Evolutionary conservation across 352 stramenopile genomes (phyloP), one percentile per base, ranked within the genome.

Genomic region (Phytophthora chlamydospora): DNA sequence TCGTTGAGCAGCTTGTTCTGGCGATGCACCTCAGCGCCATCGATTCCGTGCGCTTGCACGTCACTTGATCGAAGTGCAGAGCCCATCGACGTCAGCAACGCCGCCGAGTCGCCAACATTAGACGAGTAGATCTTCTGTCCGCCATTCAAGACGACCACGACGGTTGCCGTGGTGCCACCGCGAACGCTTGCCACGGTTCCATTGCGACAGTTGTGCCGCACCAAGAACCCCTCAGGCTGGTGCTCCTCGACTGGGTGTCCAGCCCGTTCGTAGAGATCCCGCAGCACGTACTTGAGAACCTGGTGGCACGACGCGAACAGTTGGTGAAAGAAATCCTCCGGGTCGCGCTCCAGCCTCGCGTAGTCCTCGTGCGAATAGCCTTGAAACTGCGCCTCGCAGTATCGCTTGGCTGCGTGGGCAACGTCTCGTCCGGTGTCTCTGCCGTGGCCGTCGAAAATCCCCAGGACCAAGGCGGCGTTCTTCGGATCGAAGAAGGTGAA

Each of bases 361-460:
- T 89, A 89, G 40, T 88, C 76, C 6, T 72, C 54, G 0, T 62
- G 17, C 13, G 65, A 79, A 39, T 76, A 83, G 8, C 73, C 53
- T 12, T 75, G 51, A 47, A 96, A 88, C 41, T 90, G 73, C 21
- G 73, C 62, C 51, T 88, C 69, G 34, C 95, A 88, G 63, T 79
- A 93, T 43, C 68, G 50, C 39, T 74, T 77, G 48, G 87, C 84
- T 9, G 83, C 73, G 39, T 77, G 48, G 10, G 88, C 84, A 2
- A 89, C 89, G 27, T 91, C 72, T 3, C 79, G 72, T 3, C 90
- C 90, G 1, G 85, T 77, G 41, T 95, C 88, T 48, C 78, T 74
- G 19, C 90, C 90, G 61, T 97, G 90, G 32, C 89, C 89, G 61
- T 97, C 89, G 63, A 96, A 95, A 12, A 97, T 69, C 8, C 83